These are phyloP conservation scores for Pestalotiopsis sp. DNA, from an alignment of 2,329 filamentous ascomycete genomes.

Conservation along the genomic window DNA sequence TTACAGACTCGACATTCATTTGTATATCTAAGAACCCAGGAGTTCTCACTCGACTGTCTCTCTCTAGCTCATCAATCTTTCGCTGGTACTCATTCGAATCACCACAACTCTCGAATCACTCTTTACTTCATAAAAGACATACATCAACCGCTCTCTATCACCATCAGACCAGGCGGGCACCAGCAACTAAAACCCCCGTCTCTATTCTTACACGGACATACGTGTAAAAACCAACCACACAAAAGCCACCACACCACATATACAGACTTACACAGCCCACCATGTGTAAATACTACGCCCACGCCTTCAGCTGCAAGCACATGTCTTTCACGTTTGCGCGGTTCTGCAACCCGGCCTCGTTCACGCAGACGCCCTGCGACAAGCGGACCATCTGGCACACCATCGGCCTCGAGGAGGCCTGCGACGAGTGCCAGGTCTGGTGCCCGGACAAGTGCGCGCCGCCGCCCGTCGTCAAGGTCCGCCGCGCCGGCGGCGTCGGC, in stretches of 20 bases:
- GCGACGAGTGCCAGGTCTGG: slow-evolving; percentile 36
- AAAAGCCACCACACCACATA: not conserved
- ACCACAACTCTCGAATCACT: not conserved
- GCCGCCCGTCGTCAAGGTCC: not conserved
- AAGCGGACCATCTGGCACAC: slow-evolving; percentile 38
- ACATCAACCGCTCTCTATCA: not conserved
- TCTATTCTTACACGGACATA: no score
- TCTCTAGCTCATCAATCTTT: not conserved
- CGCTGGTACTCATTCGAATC: not conserved
- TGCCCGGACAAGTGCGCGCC: slow-evolving; percentile 23
- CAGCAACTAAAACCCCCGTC: no score
- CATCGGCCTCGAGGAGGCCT: slow-evolving; percentile 36
- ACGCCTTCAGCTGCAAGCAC: slow-evolving; percentile 38
- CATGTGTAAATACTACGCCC: slow-evolving; percentile 43
- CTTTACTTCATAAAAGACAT: not conserved
- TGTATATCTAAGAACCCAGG: not conserved
- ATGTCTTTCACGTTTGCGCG: slow-evolving; percentile 35
- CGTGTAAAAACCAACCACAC: not conserved
- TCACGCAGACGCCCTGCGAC: slow-evolving; percentile 38
- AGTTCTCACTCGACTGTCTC: not conserved
- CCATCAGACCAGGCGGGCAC: not conserved
- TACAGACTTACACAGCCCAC: slow-evolving; percentile 2
- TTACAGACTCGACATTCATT: not conserved
- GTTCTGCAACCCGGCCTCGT: slow-evolving; percentile 35
- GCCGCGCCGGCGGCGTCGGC: not conserved